These are phyloP conservation scores for Microdochium bolleyi DNA, from an alignment of 2,329 filamentous ascomycete genomes.

Conservation along the genomic window DNA sequence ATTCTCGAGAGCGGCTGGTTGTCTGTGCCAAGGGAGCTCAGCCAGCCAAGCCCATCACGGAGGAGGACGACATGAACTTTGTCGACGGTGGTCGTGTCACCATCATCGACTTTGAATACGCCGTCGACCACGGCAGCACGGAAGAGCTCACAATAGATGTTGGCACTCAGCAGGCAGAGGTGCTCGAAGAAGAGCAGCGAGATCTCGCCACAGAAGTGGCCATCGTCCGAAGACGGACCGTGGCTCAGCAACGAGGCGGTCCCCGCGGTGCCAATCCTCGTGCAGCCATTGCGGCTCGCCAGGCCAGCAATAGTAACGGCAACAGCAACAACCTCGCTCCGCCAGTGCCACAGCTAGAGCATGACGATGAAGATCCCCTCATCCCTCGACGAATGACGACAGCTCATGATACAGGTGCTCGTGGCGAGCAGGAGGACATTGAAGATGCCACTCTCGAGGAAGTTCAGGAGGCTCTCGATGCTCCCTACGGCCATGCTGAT, in stretches of 20 bases:
- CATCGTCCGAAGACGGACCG: conserved; percentile 67
- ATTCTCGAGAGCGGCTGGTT: conserved; percentile 51
- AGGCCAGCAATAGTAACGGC: conserved; percentile 11
- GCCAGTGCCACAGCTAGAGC: conserved; percentile 16
- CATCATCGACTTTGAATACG: conserved; percentile 67
- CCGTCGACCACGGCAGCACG: conserved; percentile 43
- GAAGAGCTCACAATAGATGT: conserved; percentile 63
- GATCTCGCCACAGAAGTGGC: conserved; percentile 74
- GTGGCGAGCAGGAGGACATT: conserved; percentile 22
- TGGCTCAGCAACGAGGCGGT: conserved; percentile 50
- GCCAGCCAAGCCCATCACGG: conserved; percentile 46
- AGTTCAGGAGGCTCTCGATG: conserved; percentile 56
- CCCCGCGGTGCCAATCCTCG: conserved; percentile 39
- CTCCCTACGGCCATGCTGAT: conserved; percentile 64
- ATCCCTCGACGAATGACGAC: conserved; percentile 39
- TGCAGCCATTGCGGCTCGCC: conserved; percentile 31
- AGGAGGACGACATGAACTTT: conserved; percentile 66
- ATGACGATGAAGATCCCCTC: conserved; percentile 42
- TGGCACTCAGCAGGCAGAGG: conserved; percentile 60
- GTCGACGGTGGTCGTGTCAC: conserved; percentile 71
- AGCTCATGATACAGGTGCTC: conserved; percentile 14
- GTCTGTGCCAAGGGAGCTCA: conserved; percentile 65
- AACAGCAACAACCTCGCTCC: conserved; percentile 8
- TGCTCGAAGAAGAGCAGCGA: conserved; percentile 64
- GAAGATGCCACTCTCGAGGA: conserved; percentile 42